phyloP scores from a whole-genome alignment of 441 rosid species.

The Syzygium syzygioides region DNA sequence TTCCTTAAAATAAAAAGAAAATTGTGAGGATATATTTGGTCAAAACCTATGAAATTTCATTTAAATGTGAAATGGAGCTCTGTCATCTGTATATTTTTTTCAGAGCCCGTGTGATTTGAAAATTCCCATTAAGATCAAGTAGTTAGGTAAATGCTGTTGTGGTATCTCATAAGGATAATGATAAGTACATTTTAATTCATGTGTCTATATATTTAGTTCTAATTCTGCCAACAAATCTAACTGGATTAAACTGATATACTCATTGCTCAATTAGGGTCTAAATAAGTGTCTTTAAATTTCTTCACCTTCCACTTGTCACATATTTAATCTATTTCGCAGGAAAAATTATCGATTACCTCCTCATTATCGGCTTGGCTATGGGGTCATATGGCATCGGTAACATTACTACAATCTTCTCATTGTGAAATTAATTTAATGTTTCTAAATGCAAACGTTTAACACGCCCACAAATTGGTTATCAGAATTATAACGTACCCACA shows the following conservation, averaged over 20 bases:
- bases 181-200: too few relatives aligned
- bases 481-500: background rate
- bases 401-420: background rate
- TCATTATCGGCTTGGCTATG: rapidly evolving
- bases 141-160: background rate
- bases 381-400: background rate
- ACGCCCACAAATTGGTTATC: background rate
- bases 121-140: background rate
- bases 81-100: background rate
- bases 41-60: background rate
- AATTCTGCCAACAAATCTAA: background rate
- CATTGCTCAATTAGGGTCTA: background rate
- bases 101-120: background rate
- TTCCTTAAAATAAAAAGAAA: background rate
- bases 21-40: background rate
- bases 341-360: background rate
- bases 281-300: background rate
- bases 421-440: background rate
- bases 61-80: background rate
- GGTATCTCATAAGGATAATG: background rate
- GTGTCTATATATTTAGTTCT: too few relatives aligned
- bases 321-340: background rate
- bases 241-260: background rate
- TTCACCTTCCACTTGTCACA: background rate
- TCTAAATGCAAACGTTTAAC: too few relatives aligned